Percentiles rank a stretch among this genome's conserved stretches.
Conservation (phyloP, 257 asterid species). For the Gentiana straminea region DNA sequence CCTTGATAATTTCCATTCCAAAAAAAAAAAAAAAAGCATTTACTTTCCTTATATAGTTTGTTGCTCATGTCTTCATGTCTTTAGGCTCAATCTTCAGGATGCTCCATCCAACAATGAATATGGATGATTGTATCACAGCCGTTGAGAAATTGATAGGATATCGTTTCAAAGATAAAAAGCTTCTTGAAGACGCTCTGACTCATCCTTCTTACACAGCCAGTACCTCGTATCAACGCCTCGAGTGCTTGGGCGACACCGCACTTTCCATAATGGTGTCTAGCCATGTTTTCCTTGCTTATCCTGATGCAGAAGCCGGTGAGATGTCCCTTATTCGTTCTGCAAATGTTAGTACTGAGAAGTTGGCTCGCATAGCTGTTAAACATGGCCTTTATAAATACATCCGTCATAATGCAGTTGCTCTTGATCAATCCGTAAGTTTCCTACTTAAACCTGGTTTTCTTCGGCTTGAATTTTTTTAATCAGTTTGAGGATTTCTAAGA, state of each 20-base stretch:
- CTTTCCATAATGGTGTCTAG: constrained; percentile 48
- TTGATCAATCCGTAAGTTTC: constrained; percentile 37
- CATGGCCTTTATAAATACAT: constrained; percentile 44
- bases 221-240: constrained; percentile 71
- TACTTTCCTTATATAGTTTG: no score
- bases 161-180: constrained; percentile 33
- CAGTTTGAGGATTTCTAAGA: not conserved
- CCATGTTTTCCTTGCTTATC: constrained; percentile 37
- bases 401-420: constrained; percentile 43
- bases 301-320: constrained; percentile 46
- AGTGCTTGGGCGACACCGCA: constrained; percentile 75
- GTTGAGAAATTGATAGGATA: constrained; percentile 48
- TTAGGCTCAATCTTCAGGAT: no score
- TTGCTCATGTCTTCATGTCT: no score
- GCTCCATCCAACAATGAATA: constrained; percentile 7
- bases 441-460: not conserved
- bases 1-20: no score
- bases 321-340: constrained; percentile 66
- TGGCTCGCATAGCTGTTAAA: constrained; percentile 71
- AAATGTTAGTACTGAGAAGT: constrained; percentile 73
- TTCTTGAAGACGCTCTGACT: constrained; percentile 64
- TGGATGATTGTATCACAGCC: constrained; percentile 29
- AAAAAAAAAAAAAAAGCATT: no score
- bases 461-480: not conserved
- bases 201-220: constrained; percentile 59